These are phyloP conservation scores for Atalantia buxifolia DNA, from an alignment of 345 rosid genomes.

Conservation along the genomic window DNA sequence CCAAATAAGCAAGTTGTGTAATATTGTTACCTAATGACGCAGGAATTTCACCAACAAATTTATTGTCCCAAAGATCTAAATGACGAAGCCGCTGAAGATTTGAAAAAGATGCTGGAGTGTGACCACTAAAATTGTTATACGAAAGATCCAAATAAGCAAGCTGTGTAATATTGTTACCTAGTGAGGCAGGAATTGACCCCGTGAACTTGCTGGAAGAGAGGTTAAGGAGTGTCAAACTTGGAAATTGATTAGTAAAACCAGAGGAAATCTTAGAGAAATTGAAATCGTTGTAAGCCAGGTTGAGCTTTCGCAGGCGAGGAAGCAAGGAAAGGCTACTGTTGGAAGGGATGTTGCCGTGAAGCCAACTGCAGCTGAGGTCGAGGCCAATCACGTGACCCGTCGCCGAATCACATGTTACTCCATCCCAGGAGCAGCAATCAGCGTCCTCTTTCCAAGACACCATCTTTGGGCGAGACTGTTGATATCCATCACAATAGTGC, in stretches of 20 bases:
- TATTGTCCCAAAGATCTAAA: neutral
- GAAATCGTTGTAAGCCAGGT: neutral
- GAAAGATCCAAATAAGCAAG: conserved; percentile 1
- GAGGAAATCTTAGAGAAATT: neutral
- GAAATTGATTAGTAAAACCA: too few species aligned
- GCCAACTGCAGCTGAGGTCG: too few species aligned
- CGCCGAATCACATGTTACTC: neutral
- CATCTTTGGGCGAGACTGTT: neutral
- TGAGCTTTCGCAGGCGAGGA: too few species aligned
- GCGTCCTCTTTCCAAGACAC: neutral
- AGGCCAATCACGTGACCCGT: too few species aligned
- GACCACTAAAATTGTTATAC: conserved; percentile 9
- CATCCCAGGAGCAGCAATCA: neutral
- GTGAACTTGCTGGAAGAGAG: too few species aligned
- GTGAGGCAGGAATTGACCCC: too few species aligned
- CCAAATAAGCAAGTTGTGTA: neutral
- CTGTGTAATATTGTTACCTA: too few species aligned
- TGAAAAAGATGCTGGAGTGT: neutral
- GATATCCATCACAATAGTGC: neutral
- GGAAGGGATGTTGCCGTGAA: too few species aligned
- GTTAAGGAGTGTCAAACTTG: too few species aligned
- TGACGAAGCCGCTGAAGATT: neutral
- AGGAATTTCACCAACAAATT: conserved; percentile 10
- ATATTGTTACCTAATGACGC: too few species aligned
- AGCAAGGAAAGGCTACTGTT: too few species aligned